These are phyloP conservation scores for Smallanthus sonchifolius DNA, from an alignment of 129 eudicot genomes.

Conservation along the genomic window DNA sequence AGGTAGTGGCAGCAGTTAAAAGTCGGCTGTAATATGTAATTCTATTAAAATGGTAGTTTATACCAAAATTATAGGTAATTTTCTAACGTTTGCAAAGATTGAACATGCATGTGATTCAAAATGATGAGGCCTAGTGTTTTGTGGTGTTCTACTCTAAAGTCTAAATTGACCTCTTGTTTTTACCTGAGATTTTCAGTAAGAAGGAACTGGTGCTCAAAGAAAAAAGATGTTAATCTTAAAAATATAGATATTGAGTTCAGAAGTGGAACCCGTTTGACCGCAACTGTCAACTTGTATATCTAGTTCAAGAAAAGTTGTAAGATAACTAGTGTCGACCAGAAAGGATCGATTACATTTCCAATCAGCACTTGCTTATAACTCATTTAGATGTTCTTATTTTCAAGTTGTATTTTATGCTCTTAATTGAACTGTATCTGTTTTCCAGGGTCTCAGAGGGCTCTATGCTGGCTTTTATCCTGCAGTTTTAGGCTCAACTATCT, in stretches of 20 bases:
- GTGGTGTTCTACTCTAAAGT: neutral
- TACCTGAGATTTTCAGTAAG: neutral
- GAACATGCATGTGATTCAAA: neutral
- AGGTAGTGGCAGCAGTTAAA: neutral
- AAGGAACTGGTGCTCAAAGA: neutral
- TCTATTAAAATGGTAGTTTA: neutral
- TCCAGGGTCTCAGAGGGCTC: conserved; percentile 92
- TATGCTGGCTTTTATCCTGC: conserved; percentile 95
- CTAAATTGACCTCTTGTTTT: neutral
- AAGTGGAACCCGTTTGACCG: neutral
- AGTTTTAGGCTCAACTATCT: conserved; percentile 89
- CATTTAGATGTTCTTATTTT: conserved; percentile 1
- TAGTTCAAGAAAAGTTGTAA: neutral
- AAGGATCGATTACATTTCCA: neutral
- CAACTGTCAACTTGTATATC: neutral
- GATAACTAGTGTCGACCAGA: neutral
- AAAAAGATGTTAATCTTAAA: neutral
- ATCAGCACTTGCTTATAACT: neutral
- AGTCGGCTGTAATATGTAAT: neutral
- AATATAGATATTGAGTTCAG: neutral
- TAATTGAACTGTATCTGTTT: conserved; percentile 1
- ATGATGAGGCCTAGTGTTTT: neutral
- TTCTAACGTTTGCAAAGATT: neutral
- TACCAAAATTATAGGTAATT: neutral
- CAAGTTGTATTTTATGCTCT: conserved; percentile 4